Conservation (phyloP, 2,329 filamentous ascomycete species). For the Penicillium sp. region DNA sequence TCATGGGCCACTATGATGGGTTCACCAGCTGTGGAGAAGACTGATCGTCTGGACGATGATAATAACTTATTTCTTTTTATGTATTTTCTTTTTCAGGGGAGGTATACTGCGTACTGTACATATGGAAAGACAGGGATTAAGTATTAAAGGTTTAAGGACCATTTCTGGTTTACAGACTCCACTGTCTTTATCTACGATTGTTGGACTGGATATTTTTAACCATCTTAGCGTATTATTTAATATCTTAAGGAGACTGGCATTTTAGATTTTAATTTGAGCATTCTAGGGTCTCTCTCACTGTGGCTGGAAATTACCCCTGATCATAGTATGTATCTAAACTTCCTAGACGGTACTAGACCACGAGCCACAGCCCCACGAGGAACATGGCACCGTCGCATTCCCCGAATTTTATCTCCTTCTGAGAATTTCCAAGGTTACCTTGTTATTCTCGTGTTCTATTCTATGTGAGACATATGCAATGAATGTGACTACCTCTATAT, state of each 20-base stretch:
- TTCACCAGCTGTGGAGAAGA: conserved; percentile 7
- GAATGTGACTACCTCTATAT: neutral
- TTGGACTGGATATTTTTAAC: neutral
- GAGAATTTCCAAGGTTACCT: too few species aligned
- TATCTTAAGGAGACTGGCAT: too few species aligned
- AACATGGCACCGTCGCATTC: conserved; percentile 5
- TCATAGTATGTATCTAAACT: neutral
- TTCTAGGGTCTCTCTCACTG: too few species aligned
- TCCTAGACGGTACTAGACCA: neutral
- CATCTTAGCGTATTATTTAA: too few species aligned
- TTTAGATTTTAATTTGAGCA: too few species aligned
- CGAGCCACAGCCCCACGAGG: conserved; percentile 10
- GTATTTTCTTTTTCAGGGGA: neutral
- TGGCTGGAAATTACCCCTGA: too few species aligned
- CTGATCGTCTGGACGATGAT: conserved; percentile 3
- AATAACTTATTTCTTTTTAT: neutral
- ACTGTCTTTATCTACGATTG: neutral
- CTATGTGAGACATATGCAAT: neutral
- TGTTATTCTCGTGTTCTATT: neutral
- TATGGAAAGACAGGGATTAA: neutral
- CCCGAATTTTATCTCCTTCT: too few species aligned
- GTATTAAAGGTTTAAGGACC: neutral
- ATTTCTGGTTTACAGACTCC: neutral
- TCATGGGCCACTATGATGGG: conserved; percentile 7
- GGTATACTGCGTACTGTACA: too few species aligned